Conservation (phyloP, 2,329 filamentous ascomycete species). For the Penicillium concentricum region DNA sequence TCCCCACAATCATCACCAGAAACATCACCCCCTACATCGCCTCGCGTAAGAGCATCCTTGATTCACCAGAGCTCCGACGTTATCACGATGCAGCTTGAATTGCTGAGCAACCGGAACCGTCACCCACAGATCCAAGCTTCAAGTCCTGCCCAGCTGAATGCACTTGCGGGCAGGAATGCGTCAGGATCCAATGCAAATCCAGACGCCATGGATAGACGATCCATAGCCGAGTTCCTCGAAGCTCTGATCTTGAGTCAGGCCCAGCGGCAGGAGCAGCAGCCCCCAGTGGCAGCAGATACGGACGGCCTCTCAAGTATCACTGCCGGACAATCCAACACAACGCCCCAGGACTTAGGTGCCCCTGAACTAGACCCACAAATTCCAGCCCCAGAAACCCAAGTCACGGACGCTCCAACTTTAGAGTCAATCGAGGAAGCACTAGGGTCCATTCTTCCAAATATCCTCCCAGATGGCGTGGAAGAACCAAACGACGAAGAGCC, state of each 20-base stretch:
- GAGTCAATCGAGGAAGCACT: slow-evolving; percentile 12
- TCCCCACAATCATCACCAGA: slow-evolving; percentile 41
- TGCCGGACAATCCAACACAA: slow-evolving; percentile 15
- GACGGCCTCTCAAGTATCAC: slow-evolving; percentile 27
- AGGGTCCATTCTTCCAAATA: slow-evolving; percentile 18
- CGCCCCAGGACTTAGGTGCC: slow-evolving; percentile 11
- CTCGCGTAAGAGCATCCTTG: slow-evolving; percentile 43
- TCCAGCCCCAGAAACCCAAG: slow-evolving; percentile 5
- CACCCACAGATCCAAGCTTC: slow-evolving; percentile 19
- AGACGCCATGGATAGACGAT: slow-evolving; percentile 24
- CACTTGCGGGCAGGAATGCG: slow-evolving; percentile 13
- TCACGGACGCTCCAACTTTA: slow-evolving; percentile 1
- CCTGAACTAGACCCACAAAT: slow-evolving; percentile 7
- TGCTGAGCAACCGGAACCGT: slow-evolving; percentile 35
- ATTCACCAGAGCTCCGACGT: slow-evolving; percentile 45
- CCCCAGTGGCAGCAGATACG: slow-evolving; percentile 15
- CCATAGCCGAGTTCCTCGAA: slow-evolving; percentile 39
- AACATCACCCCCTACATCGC: slow-evolving; percentile 43
- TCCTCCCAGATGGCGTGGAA: slow-evolving; percentile 34
- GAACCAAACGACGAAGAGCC: slow-evolving; percentile 27
- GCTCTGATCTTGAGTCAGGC: slow-evolving; percentile 33
- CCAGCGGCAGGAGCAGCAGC: slow-evolving; percentile 19
- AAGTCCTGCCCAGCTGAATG: slow-evolving; percentile 11
- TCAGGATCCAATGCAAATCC: slow-evolving; percentile 14
- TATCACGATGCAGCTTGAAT: slow-evolving; percentile 46